phyloP scores from a whole-genome alignment of 1,139 yeast genomes.

The Pichia sp. region DNA sequence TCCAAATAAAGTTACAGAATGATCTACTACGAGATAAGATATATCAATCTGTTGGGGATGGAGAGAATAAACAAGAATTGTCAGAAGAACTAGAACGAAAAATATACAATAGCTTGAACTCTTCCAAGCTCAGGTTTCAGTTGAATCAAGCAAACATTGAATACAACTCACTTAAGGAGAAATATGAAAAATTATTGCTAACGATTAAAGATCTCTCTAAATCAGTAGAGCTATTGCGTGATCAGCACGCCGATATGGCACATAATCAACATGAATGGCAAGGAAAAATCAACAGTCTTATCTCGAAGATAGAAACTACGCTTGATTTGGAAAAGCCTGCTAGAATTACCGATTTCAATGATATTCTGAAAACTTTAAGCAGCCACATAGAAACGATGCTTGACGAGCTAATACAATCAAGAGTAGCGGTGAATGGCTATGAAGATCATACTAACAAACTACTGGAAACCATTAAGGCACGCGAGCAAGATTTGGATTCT shows the following conservation, averaged over 20 bases:
- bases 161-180: constrained; percentile 4
- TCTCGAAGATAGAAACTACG: background rate
- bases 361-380: constrained; percentile 3
- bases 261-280: constrained; percentile 29
- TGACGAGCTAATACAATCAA: constrained; percentile 8
- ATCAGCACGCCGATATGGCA: constrained; percentile 25
- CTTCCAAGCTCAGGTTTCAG: constrained; percentile 6
- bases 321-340: background rate
- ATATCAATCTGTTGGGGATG: background rate
- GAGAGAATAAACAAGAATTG: constrained; percentile 6
- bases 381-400: constrained; percentile 41
- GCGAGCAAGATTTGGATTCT: constrained; percentile 42
- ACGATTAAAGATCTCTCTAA: constrained; percentile 23
- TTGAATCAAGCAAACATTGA: background rate
- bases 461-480: background rate
- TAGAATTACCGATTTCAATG: constrained; percentile 2
- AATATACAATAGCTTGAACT: constrained; percentile 7
- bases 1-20: constrained; percentile 28
- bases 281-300: constrained; percentile 10
- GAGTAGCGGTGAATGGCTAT: constrained; percentile 16
- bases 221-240: constrained; percentile 22
- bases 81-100: constrained; percentile 12
- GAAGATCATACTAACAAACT: constrained; percentile 44
- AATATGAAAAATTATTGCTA: constrained; percentile 21
- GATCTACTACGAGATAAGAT: constrained; percentile 25